Percentiles rank a stretch among this genome's conserved stretches.
Evolutionary conservation across 768 basidiomycete species (phyloP).

Genomic region (Cyclocybe aegerita): DNA sequence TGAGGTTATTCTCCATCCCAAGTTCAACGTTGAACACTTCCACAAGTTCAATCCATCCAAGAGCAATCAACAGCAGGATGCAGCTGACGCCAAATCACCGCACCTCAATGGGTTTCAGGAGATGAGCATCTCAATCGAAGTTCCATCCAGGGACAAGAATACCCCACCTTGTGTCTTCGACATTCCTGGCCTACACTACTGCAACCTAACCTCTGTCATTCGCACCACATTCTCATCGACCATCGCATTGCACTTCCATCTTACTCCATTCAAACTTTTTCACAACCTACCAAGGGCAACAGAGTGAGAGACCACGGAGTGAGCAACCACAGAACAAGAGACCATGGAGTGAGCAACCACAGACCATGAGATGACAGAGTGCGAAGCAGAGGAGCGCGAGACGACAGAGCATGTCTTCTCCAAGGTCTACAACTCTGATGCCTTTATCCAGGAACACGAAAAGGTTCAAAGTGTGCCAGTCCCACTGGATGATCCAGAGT

Average conservation of each 20-base stretch:
- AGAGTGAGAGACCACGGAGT: conserved; percentile 11
- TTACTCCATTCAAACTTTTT: conserved; percentile 26
- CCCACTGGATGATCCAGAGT: conserved; percentile 21
- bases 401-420: conserved; percentile 18
- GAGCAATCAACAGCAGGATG: conserved; percentile 15
- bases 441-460: conserved; percentile 26
- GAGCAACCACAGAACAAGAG: too few relatives aligned
- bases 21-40: conserved; percentile 20
- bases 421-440: conserved; percentile 33
- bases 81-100: conserved; percentile 10
- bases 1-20: conserved; percentile 18
- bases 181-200: conserved; percentile 26
- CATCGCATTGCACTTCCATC: conserved; percentile 20
- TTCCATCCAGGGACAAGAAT: conserved; percentile 24
- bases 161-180: conserved; percentile 17
- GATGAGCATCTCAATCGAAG: conserved; percentile 16
- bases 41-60: conserved; percentile 14
- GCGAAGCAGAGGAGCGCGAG: too few relatives aligned
- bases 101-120: conserved; percentile 13
- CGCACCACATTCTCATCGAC: conserved; percentile 18
- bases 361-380: too few relatives aligned
- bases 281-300: conserved; percentile 5
- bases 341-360: too few relatives aligned
- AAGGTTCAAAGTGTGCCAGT: conserved; percentile 24
- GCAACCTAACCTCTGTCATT: conserved; percentile 23